Percentiles rank a stretch among this genome's conserved stretches.
These are phyloP conservation scores for Mycosphaerelloides madeirae DNA, from an alignment of 2,329 filamentous ascomycete genomes.

Conservation along the genomic window DNA sequence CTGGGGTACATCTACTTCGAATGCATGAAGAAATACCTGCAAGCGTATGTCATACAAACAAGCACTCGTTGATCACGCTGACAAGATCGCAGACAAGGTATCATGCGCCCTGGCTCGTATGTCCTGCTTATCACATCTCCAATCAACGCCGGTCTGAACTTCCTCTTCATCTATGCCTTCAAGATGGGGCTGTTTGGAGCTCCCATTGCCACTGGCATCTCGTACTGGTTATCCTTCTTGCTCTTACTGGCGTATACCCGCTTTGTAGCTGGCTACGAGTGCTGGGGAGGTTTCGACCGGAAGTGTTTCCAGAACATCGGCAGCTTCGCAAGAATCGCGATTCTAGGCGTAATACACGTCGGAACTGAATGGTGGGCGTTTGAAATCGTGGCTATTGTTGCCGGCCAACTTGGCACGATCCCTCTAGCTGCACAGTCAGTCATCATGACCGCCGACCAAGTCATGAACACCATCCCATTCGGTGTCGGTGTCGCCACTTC, in stretches of 20 bases:
- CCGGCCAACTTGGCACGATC: constrained; percentile 72
- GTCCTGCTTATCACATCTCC: constrained; percentile 58
- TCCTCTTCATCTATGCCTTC: constrained; percentile 68
- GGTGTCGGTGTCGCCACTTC: constrained; percentile 79
- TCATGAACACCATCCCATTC: constrained; percentile 78
- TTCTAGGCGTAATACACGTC: constrained; percentile 74
- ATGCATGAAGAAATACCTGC: constrained; percentile 61
- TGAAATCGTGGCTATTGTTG: constrained; percentile 80
- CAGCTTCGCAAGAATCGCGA: constrained; percentile 68
- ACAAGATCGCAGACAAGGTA: constrained; percentile 42
- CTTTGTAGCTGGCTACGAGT: constrained; percentile 66
- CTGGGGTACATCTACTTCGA: constrained; percentile 87
- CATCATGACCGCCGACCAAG: constrained; percentile 50
- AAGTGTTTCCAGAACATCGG: constrained; percentile 62
- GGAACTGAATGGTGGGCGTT: constrained; percentile 93
- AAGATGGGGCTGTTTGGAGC: constrained; percentile 70
- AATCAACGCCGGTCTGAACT: constrained; percentile 55
- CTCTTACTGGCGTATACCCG: constrained; percentile 68
- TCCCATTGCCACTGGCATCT: constrained; percentile 74
- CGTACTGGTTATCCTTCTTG: constrained; percentile 79
- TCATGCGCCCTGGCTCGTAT: constrained; percentile 62
- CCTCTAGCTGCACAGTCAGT: constrained; percentile 78
- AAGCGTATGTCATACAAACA: constrained; percentile 32
- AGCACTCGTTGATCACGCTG: neutral
- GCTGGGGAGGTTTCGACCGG: constrained; percentile 69